A percentile compares a stretch with the other conserved stretches of the same genome.
phyloP scores from a whole-genome alignment of 805 yeast species.

The Schwanniomyces occidentalis region DNA sequence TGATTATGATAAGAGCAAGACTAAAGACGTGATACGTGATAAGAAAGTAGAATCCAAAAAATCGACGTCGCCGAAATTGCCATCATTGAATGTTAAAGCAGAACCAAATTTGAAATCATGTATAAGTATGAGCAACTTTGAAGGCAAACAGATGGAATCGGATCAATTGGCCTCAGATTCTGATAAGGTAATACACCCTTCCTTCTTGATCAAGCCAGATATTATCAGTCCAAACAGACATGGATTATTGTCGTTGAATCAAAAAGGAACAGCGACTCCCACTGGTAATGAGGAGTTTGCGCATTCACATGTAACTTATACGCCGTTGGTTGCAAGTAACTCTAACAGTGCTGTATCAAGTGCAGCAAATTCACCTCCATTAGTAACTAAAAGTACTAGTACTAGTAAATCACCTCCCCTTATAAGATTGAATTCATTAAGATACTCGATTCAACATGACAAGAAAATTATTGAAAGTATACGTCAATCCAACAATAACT shows the following conservation, averaged over 20 bases:
- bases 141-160: neutral
- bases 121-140: conserved; percentile 8
- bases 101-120: conserved; percentile 21
- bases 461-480: conserved; percentile 12
- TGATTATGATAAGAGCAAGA: no score
- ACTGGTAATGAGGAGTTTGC: conserved; percentile 4
- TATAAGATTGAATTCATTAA: conserved; percentile 10
- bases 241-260: conserved; percentile 12
- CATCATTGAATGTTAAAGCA: conserved; percentile 15
- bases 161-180: neutral
- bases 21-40: no score
- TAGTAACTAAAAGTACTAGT: conserved; percentile 1
- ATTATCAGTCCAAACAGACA: conserved; percentile 19
- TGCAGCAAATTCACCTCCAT: conserved; percentile 4
- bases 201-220: conserved; percentile 13
- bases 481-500: conserved; percentile 9
- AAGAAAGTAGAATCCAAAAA: no score
- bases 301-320: conserved; percentile 2
- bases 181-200: conserved; percentile 12
- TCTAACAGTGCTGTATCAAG: conserved; percentile 5
- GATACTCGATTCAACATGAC: conserved; percentile 10
- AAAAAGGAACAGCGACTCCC: conserved; percentile 4
- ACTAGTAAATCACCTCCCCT: neutral
- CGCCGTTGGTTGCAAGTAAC: conserved; percentile 5
- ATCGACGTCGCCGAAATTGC: conserved; percentile 2